Base-by-base conservation (phyloP, 2,329 filamentous ascomycete genomes). In the Pseudogymnoascus sp. region DNA sequence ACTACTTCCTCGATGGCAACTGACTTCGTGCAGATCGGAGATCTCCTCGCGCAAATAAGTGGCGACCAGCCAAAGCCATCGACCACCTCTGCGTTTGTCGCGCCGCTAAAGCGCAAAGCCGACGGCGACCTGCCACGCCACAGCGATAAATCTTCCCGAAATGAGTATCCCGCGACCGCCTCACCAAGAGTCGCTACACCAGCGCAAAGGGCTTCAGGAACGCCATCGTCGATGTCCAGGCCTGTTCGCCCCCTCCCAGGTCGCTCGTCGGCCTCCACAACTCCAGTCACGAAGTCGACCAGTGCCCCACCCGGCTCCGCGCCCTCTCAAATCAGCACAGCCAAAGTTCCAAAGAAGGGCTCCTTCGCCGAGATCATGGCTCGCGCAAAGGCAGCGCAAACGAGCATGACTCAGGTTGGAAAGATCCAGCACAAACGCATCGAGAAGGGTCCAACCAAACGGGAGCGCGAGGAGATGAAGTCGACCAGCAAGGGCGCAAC, bases 281-380 rank as follows among this genome's bases (percentile, higher is more conserved):
- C 75, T 81, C 77, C 69, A 68, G 79, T 76, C 1, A 71, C 77
- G 3, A 77, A 76, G 64, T 73, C 77, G 2, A n/a, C 34, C 9
- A 25, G 34, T 42, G 59, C 59, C 11, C 59, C 59, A 5, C 59
- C 59, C 2, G 14, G 60, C 23, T 62, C 60, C 3, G 49, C 49
- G 28, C 28, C 49, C n/a, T 31, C 49, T 34, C 34, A 60, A 60
- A 18, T 40, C 62, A 34, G 40, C 28, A 36, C 59, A n/a, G 43
- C 62, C 4, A 66, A 64, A 43, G 76, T 82, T 1, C 86, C 85
- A 1, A 91, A 91, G 74, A 90, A 88, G 71, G 87, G 88, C 1
- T 89, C 87, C 0, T 93, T 86, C 72, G 84, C 86, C 38, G 88
- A 91, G 70, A 88, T 91, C 65, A 81, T 93, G 76, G 87, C 87